Conservation (phyloP, 2,329 filamentous ascomycete genomes). For the Ophiostoma sp. region DNA sequence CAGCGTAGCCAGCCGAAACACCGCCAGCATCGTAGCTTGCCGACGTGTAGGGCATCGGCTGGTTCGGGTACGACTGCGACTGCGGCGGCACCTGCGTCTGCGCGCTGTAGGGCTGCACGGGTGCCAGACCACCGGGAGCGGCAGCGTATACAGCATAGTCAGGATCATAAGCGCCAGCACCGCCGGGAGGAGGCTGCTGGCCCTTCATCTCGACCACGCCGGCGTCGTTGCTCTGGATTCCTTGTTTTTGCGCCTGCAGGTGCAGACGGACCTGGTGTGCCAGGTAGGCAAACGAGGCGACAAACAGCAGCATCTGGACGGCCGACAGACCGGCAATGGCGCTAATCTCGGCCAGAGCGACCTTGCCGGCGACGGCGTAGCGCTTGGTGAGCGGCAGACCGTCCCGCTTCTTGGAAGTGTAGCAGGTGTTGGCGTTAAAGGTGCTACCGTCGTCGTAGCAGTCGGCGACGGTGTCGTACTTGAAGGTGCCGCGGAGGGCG, state of each 20-base stretch:
- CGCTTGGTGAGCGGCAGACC: conserved; percentile 27
- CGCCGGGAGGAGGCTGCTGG: conserved; percentile 25
- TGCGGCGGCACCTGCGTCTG: neutral
- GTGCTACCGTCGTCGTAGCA: conserved; percentile 36
- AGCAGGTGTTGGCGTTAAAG: conserved; percentile 34
- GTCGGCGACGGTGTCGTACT: conserved; percentile 26
- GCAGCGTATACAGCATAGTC: neutral
- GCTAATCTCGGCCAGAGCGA: conserved; percentile 34
- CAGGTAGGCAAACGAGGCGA: conserved; percentile 48
- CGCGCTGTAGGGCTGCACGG: neutral
- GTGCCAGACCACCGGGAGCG: neutral
- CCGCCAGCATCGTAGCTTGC: neutral
- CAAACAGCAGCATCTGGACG: conserved; percentile 38
- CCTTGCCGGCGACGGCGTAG: conserved; percentile 29
- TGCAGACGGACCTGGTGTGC: conserved; percentile 36
- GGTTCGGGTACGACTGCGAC: neutral
- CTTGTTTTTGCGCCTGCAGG: conserved; percentile 31
- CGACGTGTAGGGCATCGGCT: neutral
- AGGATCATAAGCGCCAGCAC: neutral
- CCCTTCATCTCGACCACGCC: conserved; percentile 36
- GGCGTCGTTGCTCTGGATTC: conserved; percentile 28
- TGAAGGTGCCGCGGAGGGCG: conserved; percentile 35
- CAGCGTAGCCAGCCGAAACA: neutral
- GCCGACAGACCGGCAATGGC: conserved; percentile 38
- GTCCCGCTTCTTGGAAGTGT: conserved; percentile 28